A percentile compares a stretch with the other conserved stretches of the same genome.
Conservation (phyloP, 2,329 filamentous ascomycete species). For the Stemphylium lycopersici region DNA sequence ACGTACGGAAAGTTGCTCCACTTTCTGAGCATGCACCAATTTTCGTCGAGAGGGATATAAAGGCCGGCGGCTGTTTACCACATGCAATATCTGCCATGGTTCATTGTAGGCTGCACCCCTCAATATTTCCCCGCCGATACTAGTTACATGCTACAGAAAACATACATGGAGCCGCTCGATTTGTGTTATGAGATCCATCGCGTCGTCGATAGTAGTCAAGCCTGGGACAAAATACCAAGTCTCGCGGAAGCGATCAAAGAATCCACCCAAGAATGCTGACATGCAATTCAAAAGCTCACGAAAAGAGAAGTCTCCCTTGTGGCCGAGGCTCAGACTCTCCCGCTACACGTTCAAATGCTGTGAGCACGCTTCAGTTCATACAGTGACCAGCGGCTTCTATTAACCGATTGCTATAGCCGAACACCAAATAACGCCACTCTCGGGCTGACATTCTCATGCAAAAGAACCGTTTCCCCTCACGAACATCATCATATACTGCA, state of each 20-base stretch:
- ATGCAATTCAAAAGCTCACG: no score
- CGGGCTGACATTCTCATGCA: background rate
- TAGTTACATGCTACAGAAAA: background rate
- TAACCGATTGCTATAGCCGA: background rate
- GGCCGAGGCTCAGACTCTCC: no score
- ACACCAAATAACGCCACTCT: background rate
- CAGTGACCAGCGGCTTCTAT: background rate
- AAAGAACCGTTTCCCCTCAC: background rate
- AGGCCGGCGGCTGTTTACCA: constrained; percentile 10
- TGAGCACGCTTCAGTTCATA: no score
- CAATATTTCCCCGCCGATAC: background rate
- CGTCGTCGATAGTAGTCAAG: background rate
- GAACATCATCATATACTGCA: background rate
- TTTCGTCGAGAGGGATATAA: background rate
- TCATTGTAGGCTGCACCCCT: background rate
- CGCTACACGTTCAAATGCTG: no score
- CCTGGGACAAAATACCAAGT: no score
- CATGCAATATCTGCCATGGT: background rate
- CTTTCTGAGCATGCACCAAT: background rate
- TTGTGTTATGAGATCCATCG: background rate
- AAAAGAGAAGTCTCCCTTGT: no score
- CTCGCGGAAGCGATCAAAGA: no score
- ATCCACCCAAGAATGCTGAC: no score
- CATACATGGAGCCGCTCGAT: background rate
- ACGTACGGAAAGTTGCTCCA: background rate